Percentiles rank a stretch among this genome's conserved stretches.
Evolutionary conservation across 495 filamentous ascomycete genomes (phyloP).

Genomic region (Pyrenula aspistea): DNA sequence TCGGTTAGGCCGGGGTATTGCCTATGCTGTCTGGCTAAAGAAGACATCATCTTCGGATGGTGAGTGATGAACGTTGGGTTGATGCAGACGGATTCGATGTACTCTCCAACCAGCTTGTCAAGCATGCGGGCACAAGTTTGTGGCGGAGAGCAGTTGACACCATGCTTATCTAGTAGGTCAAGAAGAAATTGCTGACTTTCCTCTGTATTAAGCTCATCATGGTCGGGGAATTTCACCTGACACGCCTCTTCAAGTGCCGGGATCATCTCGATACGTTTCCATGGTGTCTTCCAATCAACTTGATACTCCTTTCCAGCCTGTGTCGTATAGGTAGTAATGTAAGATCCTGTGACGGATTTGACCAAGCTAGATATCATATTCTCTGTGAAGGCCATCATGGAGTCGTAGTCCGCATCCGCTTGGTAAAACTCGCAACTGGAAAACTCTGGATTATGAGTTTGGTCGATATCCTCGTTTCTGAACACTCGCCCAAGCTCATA

Average conservation of each 20-base stretch:
- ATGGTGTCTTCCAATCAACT: background rate
- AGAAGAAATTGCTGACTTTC: background rate
- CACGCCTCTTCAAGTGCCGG: background rate
- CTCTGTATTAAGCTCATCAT: background rate
- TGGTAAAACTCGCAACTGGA: background rate
- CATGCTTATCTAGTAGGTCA: background rate
- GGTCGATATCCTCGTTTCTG: background rate
- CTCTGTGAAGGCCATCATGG: background rate
- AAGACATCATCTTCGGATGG: background rate
- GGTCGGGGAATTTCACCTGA: background rate
- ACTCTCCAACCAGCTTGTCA: background rate
- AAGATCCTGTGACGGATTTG: background rate
- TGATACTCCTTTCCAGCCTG: background rate
- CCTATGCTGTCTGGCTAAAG: background rate
- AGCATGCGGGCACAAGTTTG: background rate
- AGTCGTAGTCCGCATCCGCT: background rate
- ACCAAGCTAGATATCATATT: background rate
- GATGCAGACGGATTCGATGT: background rate
- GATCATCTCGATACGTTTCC: background rate
- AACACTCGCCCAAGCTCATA: background rate
- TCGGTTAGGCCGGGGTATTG: background rate
- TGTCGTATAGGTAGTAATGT: background rate
- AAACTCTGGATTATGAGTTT: background rate
- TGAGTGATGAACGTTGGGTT: background rate
- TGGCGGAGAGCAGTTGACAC: background rate